Percentiles rank a stretch among this genome's conserved stretches.
Evolutionary conservation across 345 rosid species (phyloP).

Genomic region (Geranium brycei): DNA sequence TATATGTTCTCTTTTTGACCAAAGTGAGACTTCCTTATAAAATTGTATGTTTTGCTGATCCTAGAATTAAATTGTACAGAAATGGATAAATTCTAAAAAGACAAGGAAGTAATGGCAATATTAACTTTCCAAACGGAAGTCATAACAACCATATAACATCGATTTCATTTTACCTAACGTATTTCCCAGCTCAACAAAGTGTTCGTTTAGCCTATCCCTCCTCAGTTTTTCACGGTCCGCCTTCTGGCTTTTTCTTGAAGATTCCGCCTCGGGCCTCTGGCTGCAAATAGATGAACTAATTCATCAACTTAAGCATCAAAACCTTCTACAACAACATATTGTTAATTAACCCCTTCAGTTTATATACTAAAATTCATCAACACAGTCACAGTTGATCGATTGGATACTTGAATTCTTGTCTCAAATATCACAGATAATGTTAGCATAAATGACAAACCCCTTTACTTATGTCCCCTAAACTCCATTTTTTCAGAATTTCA

Average conservation of each 20-base stretch:
- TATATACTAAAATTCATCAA: too few relatives aligned
- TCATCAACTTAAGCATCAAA: background rate
- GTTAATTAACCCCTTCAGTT: background rate
- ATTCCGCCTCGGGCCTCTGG: slow-evolving; percentile 25
- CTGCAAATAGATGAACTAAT: slow-evolving; percentile 12
- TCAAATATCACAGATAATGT: background rate
- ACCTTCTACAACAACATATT: background rate
- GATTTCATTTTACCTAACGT: slow-evolving; percentile 41
- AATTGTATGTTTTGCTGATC: too few relatives aligned
- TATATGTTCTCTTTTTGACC: too few relatives aligned
- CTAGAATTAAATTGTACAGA: too few relatives aligned
- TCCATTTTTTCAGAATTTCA: background rate
- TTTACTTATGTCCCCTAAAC: background rate
- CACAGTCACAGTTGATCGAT: background rate
- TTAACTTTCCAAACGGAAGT: background rate
- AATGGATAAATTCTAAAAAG: too few relatives aligned
- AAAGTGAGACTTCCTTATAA: too few relatives aligned
- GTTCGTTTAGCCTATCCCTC: slow-evolving; percentile 82
- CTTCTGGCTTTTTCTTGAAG: slow-evolving; percentile 63
- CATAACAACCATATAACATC: background rate
- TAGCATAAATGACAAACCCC: background rate
- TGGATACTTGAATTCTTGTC: background rate
- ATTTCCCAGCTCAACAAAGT: slow-evolving; percentile 65
- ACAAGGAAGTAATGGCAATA: too few relatives aligned
- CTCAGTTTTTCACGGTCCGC: slow-evolving; percentile 89